Percentiles rank a stretch among this genome's conserved stretches.
These are phyloP conservation scores for Alternaria angustiovoidea DNA, from an alignment of 2,329 filamentous ascomycete genomes.

Conservation along the genomic window DNA sequence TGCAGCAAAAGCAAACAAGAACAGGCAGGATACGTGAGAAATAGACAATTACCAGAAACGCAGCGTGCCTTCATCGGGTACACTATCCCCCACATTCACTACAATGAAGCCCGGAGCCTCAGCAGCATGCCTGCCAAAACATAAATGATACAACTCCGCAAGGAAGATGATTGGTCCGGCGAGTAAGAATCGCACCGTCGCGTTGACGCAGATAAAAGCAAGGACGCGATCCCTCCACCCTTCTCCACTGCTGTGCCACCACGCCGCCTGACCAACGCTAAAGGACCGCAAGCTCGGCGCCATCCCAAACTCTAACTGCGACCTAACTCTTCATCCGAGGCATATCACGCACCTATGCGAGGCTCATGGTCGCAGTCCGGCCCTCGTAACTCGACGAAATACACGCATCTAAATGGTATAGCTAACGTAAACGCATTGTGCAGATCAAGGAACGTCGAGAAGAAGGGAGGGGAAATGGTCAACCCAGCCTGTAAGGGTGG, in stretches of 20 bases:
- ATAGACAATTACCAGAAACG: background rate
- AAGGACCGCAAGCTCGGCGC: slow-evolving; percentile 2
- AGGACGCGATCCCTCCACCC: background rate
- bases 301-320: slow-evolving; percentile 2
- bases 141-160: background rate
- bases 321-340: slow-evolving; percentile 2
- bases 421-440: background rate
- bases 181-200: background rate
- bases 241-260: slow-evolving; percentile 2
- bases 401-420: background rate
- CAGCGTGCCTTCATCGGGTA: background rate
- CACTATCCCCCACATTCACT: background rate
- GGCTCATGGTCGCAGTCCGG: background rate
- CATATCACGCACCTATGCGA: background rate
- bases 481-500: background rate
- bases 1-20: background rate
- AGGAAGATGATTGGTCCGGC: background rate
- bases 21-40: background rate
- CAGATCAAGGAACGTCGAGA: background rate
- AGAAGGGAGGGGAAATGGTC: background rate
- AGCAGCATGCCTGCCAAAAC: background rate
- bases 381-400: background rate
- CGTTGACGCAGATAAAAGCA: background rate
- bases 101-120: background rate
- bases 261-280: background rate